These are phyloP conservation scores for Uronychia setigera DNA, from an alignment of 73 alveolate genomes.

Conservation along the genomic window DNA sequence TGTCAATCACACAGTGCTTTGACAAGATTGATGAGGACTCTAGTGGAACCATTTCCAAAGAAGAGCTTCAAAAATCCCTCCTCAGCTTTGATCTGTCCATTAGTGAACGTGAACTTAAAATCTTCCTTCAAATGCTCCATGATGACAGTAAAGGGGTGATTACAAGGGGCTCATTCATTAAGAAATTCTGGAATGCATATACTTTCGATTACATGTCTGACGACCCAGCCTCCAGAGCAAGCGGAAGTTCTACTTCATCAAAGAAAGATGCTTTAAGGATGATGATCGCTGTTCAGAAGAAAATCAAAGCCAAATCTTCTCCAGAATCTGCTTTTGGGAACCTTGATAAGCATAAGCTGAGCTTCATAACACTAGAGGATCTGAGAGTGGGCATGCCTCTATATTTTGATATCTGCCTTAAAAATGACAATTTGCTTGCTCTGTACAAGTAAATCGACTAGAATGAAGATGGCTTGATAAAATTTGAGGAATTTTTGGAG, in stretches of 20 bases:
- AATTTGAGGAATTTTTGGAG: slow-evolving; percentile 38
- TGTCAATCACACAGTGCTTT: slow-evolving; percentile 26
- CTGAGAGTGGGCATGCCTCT: slow-evolving; percentile 12
- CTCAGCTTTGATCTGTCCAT: slow-evolving; percentile 18
- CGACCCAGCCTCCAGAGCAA: neutral
- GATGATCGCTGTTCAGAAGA: slow-evolving; percentile 42
- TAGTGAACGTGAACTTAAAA: slow-evolving; percentile 37
- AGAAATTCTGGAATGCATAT: slow-evolving; percentile 56
- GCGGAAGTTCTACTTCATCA: neutral
- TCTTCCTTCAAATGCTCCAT: slow-evolving; percentile 28
- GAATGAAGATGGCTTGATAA: slow-evolving; percentile 43
- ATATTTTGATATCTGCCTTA: slow-evolving; percentile 32
- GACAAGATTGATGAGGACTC: slow-evolving; percentile 43
- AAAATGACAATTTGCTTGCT: slow-evolving; percentile 28
- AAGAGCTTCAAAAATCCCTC: slow-evolving; percentile 37
- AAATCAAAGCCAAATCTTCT: slow-evolving; percentile 9
- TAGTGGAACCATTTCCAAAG: slow-evolving; percentile 43
- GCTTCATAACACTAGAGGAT: slow-evolving; percentile 42
- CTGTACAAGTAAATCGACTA: slow-evolving; percentile 42
- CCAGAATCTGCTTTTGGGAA: slow-evolving; percentile 14
- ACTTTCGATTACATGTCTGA: slow-evolving; percentile 35
- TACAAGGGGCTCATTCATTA: slow-evolving; percentile 28
- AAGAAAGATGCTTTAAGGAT: neutral
- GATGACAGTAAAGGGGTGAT: slow-evolving; percentile 39
- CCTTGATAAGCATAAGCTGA: slow-evolving; percentile 23